Conservation (phyloP, 306 rosid species). For the Sophora flavescens region DNA sequence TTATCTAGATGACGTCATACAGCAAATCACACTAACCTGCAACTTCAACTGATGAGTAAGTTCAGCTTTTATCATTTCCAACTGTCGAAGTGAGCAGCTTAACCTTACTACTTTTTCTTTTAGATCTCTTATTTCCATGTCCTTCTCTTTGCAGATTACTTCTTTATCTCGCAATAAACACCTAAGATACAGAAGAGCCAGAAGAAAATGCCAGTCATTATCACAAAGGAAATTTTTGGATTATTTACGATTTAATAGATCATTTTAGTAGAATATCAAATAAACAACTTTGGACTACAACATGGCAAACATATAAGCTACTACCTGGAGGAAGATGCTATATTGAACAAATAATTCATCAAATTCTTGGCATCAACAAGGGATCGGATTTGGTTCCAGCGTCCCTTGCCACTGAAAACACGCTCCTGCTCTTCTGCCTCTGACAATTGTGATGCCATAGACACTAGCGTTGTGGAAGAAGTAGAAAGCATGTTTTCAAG, state of each 20-base stretch:
- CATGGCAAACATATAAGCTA: constrained; percentile 26
- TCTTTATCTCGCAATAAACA: constrained; percentile 77
- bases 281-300: constrained; percentile 7
- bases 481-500: constrained; percentile 93
- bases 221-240: neutral
- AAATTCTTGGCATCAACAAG: constrained; percentile 85
- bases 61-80: constrained; percentile 70
- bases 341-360: constrained; percentile 82
- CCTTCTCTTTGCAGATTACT: constrained; percentile 74
- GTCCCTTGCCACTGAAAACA: constrained; percentile 83
- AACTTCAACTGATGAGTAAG: constrained; percentile 69
- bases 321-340: constrained; percentile 93
- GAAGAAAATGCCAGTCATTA: constrained; percentile 24
- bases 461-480: constrained; percentile 81
- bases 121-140: constrained; percentile 75
- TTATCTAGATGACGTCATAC: constrained; percentile 20
- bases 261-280: neutral
- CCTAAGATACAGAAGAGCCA: constrained; percentile 48
- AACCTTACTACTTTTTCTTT: constrained; percentile 77
- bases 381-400: constrained; percentile 93
- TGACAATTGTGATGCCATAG: constrained; percentile 96
- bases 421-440: constrained; percentile 97
- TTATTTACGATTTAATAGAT: constrained; percentile 22
- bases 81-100: constrained; percentile 64
- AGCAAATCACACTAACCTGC: constrained; percentile 50